phyloP scores from a whole-genome alignment of 331 rosid genomes.

The Rosa hybrid region DNA sequence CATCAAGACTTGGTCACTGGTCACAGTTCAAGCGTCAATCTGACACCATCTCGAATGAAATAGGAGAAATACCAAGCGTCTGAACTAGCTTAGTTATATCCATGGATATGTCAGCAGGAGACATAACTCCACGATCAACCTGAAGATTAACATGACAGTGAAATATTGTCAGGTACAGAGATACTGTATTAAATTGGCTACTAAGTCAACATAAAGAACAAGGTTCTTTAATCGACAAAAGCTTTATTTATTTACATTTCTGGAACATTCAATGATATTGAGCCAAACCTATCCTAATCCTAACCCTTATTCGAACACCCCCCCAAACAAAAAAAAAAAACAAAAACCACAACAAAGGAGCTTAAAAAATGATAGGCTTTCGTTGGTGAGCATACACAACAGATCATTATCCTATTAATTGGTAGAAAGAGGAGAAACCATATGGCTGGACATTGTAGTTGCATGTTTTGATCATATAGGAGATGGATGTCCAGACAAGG shows the following conservation, averaged over 20 bases:
- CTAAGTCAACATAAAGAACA: background rate
- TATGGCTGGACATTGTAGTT: background rate
- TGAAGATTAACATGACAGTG: slow-evolving; percentile 29
- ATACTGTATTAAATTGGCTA: background rate
- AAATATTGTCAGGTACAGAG: background rate
- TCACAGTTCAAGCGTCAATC: slow-evolving; percentile 56
- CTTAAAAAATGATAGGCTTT: background rate
- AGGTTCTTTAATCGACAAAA: background rate
- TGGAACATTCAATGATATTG: background rate
- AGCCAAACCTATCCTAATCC: background rate
- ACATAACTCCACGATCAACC: slow-evolving; percentile 89
- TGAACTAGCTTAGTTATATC: slow-evolving; percentile 67
- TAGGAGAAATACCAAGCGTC: slow-evolving; percentile 57
- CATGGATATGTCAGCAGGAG: slow-evolving; percentile 95
- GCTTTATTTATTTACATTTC: background rate
- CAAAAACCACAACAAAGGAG: no score
- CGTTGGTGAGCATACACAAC: background rate
- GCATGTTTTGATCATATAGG: no score
- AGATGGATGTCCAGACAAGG: no score
- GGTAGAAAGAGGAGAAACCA: background rate
- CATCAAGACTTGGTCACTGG: slow-evolving; percentile 43
- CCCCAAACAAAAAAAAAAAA: no score
- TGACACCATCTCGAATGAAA: slow-evolving; percentile 72
- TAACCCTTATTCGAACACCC: no score
- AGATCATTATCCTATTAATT: background rate